Conservation (phyloP, 495 filamentous ascomycete genomes). For the Podospora pseudocomata region DNA sequence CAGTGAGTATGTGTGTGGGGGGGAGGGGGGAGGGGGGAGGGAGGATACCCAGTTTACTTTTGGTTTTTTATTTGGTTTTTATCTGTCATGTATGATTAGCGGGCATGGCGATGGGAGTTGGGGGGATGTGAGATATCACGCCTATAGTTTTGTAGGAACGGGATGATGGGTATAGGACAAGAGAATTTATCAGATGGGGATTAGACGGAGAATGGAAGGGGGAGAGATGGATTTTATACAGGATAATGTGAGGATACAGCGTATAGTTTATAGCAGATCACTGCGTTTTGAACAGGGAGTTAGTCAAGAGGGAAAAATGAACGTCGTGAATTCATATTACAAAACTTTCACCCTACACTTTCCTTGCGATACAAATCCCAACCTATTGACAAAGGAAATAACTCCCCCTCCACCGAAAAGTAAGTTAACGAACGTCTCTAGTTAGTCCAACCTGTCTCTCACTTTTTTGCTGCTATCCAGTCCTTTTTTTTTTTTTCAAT, state of each 20-base stretch:
- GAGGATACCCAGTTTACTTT: no score
- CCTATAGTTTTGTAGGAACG: background rate
- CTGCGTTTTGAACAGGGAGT: background rate
- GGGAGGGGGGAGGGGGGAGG: no score
- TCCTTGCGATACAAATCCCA: no score
- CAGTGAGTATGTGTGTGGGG: background rate
- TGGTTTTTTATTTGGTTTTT: background rate
- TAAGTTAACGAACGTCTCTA: constrained; percentile 1
- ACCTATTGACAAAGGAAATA: background rate
- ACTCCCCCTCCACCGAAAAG: background rate
- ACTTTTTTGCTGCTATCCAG: no score
- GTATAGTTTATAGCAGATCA: background rate
- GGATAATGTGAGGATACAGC: background rate
- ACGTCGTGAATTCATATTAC: background rate
- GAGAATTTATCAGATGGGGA: background rate
- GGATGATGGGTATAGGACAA: background rate
- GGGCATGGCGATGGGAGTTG: background rate
- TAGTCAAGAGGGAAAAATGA: background rate
- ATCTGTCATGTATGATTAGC: background rate
- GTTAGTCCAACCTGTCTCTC: no score
- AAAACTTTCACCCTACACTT: no score
- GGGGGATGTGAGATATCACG: background rate
- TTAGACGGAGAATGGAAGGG: background rate
- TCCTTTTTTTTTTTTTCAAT: background rate
- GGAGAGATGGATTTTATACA: background rate